Evolutionary conservation across 2,329 filamentous ascomycete genomes (phyloP), one percentile per base, ranked within the genome.

Genomic region (Fusarium sp.): DNA sequence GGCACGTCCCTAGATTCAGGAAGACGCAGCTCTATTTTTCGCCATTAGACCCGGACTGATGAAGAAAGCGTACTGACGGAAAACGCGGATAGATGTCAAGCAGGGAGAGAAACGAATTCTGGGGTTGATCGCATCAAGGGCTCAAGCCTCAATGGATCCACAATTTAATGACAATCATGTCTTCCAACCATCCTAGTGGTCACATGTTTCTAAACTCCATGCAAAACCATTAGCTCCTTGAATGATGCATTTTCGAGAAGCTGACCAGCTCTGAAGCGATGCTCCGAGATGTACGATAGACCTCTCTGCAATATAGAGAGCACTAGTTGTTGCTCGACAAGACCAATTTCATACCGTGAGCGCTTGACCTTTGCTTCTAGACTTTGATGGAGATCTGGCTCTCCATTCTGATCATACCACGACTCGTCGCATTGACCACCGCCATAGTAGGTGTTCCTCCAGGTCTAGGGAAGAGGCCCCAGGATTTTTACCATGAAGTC

Each of bases 81-180:
- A 13, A 30, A 30, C 5, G 28, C 28, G 11, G 3, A 28, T 28
- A 1, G 28, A 28, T 13, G 5, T 13, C 2, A 30, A 30, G 13
- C 12, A 7, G 7, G 28, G 1, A 28, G 28, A 28, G 1, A 3
- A 30, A 30, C 0, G 1, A 30, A 7, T 30, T 1, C 5, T 13
- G 28, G 12, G 28, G 5, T 13, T 3, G 1, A 7, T 30, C 1
- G 12, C 11, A 7, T 1, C 1, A 2, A 13, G n/a, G n/a, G n/a
- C n/a, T n/a, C n/a, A n/a, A n/a, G n/a, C n/a, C n/a, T n/a, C n/a
- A n/a, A n/a, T n/a, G n/a, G n/a, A n/a, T n/a, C n/a, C n/a, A n/a
- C n/a, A n/a, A n/a, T n/a, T n/a, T n/a, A n/a, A n/a, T n/a, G n/a
- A n/a, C n/a, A n/a, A n/a, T n/a, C n/a, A n/a, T n/a, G n/a, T n/a